Evolutionary conservation across 2,329 filamentous ascomycete genomes (phyloP).

Genomic region (Ophiosphaerella herpotricha): DNA sequence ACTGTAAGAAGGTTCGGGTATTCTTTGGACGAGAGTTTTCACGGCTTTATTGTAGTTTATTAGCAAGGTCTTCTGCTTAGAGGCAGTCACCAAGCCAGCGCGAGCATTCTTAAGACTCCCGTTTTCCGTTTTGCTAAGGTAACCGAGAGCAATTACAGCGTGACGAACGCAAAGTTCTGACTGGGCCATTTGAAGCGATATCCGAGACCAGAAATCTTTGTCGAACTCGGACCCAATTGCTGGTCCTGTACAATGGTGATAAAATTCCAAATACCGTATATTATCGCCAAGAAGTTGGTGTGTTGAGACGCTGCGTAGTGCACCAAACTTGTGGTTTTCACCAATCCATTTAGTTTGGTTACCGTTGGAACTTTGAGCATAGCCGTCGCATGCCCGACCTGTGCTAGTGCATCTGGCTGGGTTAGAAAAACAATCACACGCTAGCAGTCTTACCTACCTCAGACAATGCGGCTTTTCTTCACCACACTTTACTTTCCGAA

Average conservation of each 20-base stretch:
- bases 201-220: constrained; percentile 47
- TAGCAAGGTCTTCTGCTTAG: constrained; percentile 28
- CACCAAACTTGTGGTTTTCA: background rate
- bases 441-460: constrained; percentile 13
- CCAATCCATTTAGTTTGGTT: background rate
- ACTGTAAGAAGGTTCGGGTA: constrained; percentile 33
- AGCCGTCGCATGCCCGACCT: constrained; percentile 32
- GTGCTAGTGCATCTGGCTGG: constrained; percentile 23
- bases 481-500: constrained; percentile 31
- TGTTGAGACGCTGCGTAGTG: constrained; percentile 1
- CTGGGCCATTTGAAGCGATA: constrained; percentile 47
- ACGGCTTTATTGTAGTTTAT: constrained; percentile 47
- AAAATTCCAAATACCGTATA: constrained; percentile 44
- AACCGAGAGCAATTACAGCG: constrained; percentile 48
- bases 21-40: constrained; percentile 31
- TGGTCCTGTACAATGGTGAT: constrained; percentile 43
- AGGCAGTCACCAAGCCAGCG: background rate
- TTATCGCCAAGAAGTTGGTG: constrained; percentile 8
- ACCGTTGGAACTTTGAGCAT: constrained; percentile 7
- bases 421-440: constrained; percentile 1
- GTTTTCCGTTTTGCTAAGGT: constrained; percentile 27
- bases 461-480: constrained; percentile 25
- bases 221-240: constrained; percentile 42
- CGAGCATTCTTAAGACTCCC: constrained; percentile 8
- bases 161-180: constrained; percentile 48